A percentile compares a stretch with the other conserved stretches of the same genome.
Conservation (phyloP, 192 early-diverging fungal genomes). For the Kickxella alabastrina region DNA sequence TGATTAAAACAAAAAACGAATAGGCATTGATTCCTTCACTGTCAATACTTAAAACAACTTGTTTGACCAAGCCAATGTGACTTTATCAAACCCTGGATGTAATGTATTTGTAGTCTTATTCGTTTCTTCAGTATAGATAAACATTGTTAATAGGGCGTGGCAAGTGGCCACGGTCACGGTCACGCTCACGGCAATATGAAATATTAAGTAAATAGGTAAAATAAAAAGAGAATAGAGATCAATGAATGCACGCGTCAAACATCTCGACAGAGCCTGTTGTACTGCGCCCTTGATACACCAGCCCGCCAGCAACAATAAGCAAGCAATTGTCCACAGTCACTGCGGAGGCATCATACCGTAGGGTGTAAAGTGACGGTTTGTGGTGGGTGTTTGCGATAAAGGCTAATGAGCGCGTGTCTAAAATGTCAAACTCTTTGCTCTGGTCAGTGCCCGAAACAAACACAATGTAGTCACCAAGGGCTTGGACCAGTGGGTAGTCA, state of each 20-base stretch:
- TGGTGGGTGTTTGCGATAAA: slow-evolving; percentile 24
- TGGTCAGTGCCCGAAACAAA: slow-evolving; percentile 30
- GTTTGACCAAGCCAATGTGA: too few relatives aligned
- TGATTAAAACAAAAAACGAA: too few relatives aligned
- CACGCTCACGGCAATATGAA: too few relatives aligned
- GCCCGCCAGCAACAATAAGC: slow-evolving; percentile 40
- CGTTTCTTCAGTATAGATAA: too few relatives aligned
- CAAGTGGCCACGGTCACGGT: too few relatives aligned
- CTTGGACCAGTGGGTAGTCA: slow-evolving; percentile 41
- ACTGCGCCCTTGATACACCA: slow-evolving; percentile 43
- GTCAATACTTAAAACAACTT: too few relatives aligned
- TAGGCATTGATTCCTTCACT: too few relatives aligned
- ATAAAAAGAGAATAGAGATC: background rate
- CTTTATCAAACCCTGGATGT: too few relatives aligned
- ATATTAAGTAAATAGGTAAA: background rate
- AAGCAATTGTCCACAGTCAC: slow-evolving; percentile 33
- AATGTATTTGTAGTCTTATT: too few relatives aligned
- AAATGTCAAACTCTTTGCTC: slow-evolving; percentile 45
- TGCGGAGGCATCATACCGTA: slow-evolving; percentile 30
- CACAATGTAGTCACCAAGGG: slow-evolving; percentile 43
- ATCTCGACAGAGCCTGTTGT: slow-evolving; percentile 47
- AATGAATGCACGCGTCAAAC: slow-evolving; percentile 40
- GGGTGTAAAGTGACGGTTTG: slow-evolving; percentile 31
- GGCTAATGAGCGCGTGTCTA: slow-evolving; percentile 23
- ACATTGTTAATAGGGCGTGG: too few relatives aligned